Base-by-base conservation (phyloP, 2,329 filamentous ascomycete genomes). In the Colletotrichum chlorophyti region DNA sequence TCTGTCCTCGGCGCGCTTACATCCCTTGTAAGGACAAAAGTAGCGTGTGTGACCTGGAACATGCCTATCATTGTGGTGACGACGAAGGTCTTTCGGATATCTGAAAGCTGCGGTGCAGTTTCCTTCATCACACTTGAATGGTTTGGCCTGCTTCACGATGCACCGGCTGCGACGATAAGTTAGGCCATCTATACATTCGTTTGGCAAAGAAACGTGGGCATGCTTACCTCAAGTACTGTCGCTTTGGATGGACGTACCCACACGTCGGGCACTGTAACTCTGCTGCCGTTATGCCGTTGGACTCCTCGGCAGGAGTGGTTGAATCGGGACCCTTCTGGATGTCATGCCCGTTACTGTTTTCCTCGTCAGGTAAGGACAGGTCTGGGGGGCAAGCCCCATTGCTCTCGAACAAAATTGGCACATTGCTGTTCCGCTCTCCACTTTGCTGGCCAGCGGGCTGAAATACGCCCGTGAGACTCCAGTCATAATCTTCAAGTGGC, bases 401-500 rank as follows among this genome's bases (percentile, higher is more conserved):
- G 4, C 12, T 8, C 6, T 40, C 24, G 9, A 3, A 10, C 31
- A 11, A n/a, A 29, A 21, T n/a, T 38, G 34, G 51, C 51, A 10
- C 42, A 38, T 38, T 53, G 32, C 31, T 31, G 15, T 24, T 40
- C 51, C 48, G 17, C 34, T 53, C 34, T n/a, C 32, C 51, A 32
- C 21, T 8, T 1, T 32, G 32, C 42, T 65, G 61, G 19, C 63
- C 63, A 63, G 52, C 62, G 64, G 62, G 49, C 60, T 52, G 46
- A 6, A 43, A 17, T 23, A 48, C 31, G 23, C 29, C 10, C 43
- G 49, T 40, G 14, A 29, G 14, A 24, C 51, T 46, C 29, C 48
- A 38, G 5, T 61, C 55, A 54, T 61, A 55, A 31, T 62, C 59
- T 35, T 35, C 51, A 8, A 64, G 51, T 10, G 63, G 63, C 40